A percentile compares a stretch with the other conserved stretches of the same genome.
Evolutionary conservation across 169 alveolate species (phyloP).

Genomic region (Eimeria zaria): DNA sequence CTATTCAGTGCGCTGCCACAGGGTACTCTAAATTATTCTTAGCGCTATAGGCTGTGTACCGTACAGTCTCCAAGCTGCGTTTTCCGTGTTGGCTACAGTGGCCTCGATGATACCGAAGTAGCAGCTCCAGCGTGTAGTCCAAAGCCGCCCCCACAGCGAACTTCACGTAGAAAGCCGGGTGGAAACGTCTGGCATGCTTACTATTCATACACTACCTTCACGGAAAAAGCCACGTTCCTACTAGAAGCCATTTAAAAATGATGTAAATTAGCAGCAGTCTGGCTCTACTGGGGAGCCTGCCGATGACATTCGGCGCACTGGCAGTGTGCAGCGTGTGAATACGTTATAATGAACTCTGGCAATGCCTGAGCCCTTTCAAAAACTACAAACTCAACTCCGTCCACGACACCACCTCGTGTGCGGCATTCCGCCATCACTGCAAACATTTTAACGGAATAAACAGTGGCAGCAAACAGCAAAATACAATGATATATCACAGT

Average conservation of each 20-base stretch:
- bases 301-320: slow-evolving; percentile 78
- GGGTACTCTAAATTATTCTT: neutral
- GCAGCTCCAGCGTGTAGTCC: neutral
- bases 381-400: slow-evolving; percentile 83
- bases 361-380: slow-evolving; percentile 85
- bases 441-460: neutral
- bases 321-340: slow-evolving; percentile 78
- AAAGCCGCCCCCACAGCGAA: neutral
- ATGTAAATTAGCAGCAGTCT: neutral
- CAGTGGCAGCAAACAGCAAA: neutral
- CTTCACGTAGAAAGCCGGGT: neutral
- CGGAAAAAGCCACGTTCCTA: neutral
- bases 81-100: neutral
- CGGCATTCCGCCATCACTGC: slow-evolving; percentile 85
- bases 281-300: slow-evolving; percentile 42
- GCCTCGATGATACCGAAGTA: neutral
- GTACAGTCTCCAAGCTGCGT: neutral
- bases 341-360: slow-evolving; percentile 81
- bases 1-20: neutral
- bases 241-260: neutral
- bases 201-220: neutral
- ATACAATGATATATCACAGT: no score
- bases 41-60: neutral
- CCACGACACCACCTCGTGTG: slow-evolving; percentile 85
- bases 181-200: neutral